Evolutionary conservation across 2,329 filamentous ascomycete species (phyloP), one percentile per base, ranked within the genome.

Genomic region (Fusarium foetens): DNA sequence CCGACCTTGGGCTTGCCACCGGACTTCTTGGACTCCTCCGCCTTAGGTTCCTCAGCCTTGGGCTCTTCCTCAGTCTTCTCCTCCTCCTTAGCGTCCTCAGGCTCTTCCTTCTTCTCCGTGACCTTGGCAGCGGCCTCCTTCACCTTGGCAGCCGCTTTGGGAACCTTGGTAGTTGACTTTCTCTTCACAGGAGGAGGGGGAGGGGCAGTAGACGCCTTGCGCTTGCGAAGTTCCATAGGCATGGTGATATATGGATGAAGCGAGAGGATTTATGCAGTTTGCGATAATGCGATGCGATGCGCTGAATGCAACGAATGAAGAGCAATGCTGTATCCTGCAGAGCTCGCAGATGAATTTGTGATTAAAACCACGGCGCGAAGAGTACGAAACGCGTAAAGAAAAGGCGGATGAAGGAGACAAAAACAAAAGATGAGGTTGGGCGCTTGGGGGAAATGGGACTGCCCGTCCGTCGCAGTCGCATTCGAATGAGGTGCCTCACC

Each of bases 151-250:
- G 72, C 71, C 48, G 66, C 68, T 25, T 75, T 71, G 29, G 49
- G 58, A 19, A 43, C 48, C 57, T 74, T 73, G 29, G 53, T 36
- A 43, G 71, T 51, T 6, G 72, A 69, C 81, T 87, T 88, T 72
- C 81, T 83, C 63, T 73, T 73, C 12, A 58, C 67, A 35, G 77
- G 72, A 39, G 81, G 81, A 27, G 85, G 82, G 21, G 85, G 82
- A 71, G 85, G 83, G 68, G 85, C 82, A 58, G 83, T 81, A 65
- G 84, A 81, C 73, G 87, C 87, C 81, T 90, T 90, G 83, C 89
- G 88, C 83, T 90, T 90, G 81, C 89, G 86, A 46, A 90, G 83
- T 77, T 86, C 86, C 75, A 87, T 84, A 70, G 87, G 86, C 89
- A 90, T 90, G 66, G 38, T 70, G 60, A 55, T 73, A 48, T 62